A percentile compares a stretch with the other conserved stretches of the same genome.
phyloP scores from a whole-genome alignment of 208 protist species.

The Angomonas ambiguus region DNA sequence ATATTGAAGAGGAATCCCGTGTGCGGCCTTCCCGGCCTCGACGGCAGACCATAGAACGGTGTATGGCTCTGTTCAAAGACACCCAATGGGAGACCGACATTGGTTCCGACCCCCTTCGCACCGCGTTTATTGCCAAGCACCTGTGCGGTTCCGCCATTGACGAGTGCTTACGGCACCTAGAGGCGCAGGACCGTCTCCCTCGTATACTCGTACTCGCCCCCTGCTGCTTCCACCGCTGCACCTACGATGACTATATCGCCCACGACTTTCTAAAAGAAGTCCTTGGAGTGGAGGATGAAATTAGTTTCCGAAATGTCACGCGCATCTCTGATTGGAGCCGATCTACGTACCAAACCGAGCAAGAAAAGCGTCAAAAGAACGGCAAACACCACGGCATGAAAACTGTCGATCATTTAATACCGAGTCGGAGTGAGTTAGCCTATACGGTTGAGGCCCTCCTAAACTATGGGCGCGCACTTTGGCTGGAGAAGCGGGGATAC shows the following conservation, averaged over 20 bases:
- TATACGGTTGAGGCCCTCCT: conserved; percentile 42
- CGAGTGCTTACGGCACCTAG: conserved; percentile 53
- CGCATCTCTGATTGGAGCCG: conserved; percentile 70
- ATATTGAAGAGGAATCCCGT: conserved; percentile 31
- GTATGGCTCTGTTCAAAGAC: conserved; percentile 36
- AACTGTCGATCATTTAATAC: conserved; percentile 31
- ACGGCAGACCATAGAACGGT: conserved; percentile 29
- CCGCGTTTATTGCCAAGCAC: conserved; percentile 72
- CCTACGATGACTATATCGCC: conserved; percentile 54
- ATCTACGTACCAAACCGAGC: conserved; percentile 38
- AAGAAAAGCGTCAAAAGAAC: background rate
- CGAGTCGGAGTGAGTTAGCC: conserved; percentile 46
- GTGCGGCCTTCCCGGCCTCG: conserved; percentile 28
- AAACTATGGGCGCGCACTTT: conserved; percentile 61
- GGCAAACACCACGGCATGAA: conserved; percentile 11
- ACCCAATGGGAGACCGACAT: conserved; percentile 40
- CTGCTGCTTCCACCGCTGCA: conserved; percentile 74
- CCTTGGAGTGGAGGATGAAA: conserved; percentile 26
- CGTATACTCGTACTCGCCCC: conserved; percentile 64
- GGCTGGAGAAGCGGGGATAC: conserved; percentile 53
- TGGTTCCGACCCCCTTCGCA: conserved; percentile 25
- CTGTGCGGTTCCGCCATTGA: conserved; percentile 78
- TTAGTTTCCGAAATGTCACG: conserved; percentile 31
- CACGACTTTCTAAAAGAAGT: conserved; percentile 29
- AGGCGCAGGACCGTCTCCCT: conserved; percentile 40